Conservation (phyloP, 345 rosid species). For the Rhizophora apiculata region DNA sequence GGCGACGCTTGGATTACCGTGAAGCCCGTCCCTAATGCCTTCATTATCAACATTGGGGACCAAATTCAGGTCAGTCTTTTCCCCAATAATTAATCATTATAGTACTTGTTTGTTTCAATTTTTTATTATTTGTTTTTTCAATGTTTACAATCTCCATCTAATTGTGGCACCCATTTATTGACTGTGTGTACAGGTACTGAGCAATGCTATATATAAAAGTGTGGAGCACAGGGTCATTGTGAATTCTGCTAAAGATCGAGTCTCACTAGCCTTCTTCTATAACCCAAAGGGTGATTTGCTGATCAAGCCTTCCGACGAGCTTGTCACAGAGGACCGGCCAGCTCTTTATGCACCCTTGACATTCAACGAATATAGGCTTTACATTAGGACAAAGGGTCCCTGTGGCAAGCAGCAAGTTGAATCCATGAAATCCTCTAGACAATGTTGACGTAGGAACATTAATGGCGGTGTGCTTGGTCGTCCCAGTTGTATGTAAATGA, state of each 20-base stretch:
- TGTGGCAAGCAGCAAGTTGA: slow-evolving; percentile 24
- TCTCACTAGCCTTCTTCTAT: slow-evolving; percentile 32
- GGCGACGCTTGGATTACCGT: slow-evolving; percentile 25
- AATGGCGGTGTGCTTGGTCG: not conserved
- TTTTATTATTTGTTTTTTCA: not conserved
- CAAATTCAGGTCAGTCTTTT: slow-evolving; percentile 25
- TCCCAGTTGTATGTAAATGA: not conserved
- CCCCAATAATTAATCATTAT: too few relatives aligned
- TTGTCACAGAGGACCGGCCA: slow-evolving; percentile 25
- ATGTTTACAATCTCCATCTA: too few relatives aligned
- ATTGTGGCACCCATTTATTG: too few relatives aligned
- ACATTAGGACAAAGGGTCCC: slow-evolving; percentile 26
- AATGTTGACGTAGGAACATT: not conserved
- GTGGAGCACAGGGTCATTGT: slow-evolving; percentile 33
- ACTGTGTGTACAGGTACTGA: slow-evolving; percentile 13
- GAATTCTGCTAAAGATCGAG: slow-evolving; percentile 25
- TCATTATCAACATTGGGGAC: slow-evolving; percentile 31
- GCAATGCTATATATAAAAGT: slow-evolving; percentile 26
- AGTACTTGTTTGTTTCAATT: not conserved
- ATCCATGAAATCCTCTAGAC: slow-evolving; percentile 7
- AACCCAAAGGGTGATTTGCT: slow-evolving; percentile 25
- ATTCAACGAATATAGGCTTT: slow-evolving; percentile 22
- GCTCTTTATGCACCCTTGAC: slow-evolving; percentile 25
- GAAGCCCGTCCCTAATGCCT: slow-evolving; percentile 23
- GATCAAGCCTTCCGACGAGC: slow-evolving; percentile 18